Evolutionary conservation across 2,329 filamentous ascomycete species (phyloP), one percentile per base, ranked within the genome.

Genomic region (Aspergillus sp.): DNA sequence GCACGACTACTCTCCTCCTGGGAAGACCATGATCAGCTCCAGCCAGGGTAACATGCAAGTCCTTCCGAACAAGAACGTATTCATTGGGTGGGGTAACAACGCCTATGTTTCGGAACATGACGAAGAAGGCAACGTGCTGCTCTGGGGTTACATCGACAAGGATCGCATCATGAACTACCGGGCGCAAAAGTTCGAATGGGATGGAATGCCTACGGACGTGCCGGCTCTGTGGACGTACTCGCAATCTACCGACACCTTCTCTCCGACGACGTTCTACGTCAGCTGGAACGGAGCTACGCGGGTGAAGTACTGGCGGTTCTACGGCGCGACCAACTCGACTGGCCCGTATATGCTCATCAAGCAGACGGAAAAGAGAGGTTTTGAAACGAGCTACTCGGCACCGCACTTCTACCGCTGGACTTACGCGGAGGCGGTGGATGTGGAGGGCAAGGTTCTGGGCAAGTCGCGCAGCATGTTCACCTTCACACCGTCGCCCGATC

Each of bases 51-150:
- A 78, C 36, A 60, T 74, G 50, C 77, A 79, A 60, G 62, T 73
- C 2, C 66, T 79, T 7, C 66, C 72, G 9, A 77, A 78, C 59
- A 67, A 69, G 8, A 76, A 79, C 45, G 69, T 73, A 6, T 69
- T 80, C 28, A 74, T 78, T 25, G 76, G 76, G 55, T 79, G 78
- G 77, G 78, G 77, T n/a, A 78, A 76, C 63, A 74, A 76, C 47
- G 68, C 72, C 2, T 77, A 72, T 57, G 68, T 78, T 8, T 78
- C 77, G 1, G 77, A 79, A 62, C 73, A 78, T 50, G 69, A 72
- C 21, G 67, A 70, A n/a, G 65, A 74, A 8, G 77, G 76, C 10
- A 73, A 74, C 21, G 57, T 78, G 4, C 60, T 79, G 3, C 71
- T 77, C 53, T 77, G 76, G 72, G 76, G 72, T 2, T 66, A 66